Evolutionary conservation across 805 yeast genomes (phyloP).

Genomic region (Ogataea zsoltii): DNA sequence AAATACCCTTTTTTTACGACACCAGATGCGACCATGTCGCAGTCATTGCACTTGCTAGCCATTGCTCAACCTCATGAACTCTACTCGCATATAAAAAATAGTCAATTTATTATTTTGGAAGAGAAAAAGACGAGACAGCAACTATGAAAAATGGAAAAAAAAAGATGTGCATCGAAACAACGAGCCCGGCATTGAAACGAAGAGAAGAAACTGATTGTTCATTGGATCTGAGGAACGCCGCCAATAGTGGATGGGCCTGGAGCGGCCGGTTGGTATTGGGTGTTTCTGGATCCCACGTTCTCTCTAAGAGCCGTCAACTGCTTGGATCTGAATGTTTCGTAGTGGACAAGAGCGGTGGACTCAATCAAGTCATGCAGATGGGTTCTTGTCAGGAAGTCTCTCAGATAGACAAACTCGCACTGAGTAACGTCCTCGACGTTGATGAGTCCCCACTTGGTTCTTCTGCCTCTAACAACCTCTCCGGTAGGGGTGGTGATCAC

Average conservation of each 20-base stretch:
- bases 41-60: too few species aligned
- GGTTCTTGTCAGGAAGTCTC: constrained; percentile 93
- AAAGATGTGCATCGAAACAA: neutral
- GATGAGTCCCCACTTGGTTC: constrained; percentile 91
- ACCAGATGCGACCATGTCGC: too few species aligned
- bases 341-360: constrained; percentile 82
- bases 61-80: neutral
- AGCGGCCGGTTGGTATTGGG: constrained; percentile 29
- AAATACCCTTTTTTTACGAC: too few species aligned
- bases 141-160: neutral
- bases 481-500: constrained; percentile 71
- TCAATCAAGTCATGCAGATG: constrained; percentile 96
- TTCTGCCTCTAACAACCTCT: constrained; percentile 81
- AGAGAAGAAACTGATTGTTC: neutral
- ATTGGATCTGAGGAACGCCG: constrained; percentile 14
- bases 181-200: neutral
- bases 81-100: neutral
- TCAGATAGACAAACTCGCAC: constrained; percentile 91
- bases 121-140: neutral
- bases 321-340: constrained; percentile 90
- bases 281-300: constrained; percentile 57
- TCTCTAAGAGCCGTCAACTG: constrained; percentile 93
- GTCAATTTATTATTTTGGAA: constrained; percentile 1
- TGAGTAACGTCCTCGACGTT: constrained; percentile 93
- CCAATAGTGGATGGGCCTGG: constrained; percentile 9